Base-by-base conservation (phyloP, 2,329 filamentous ascomycete species). In the Pseudonectria buxi region DNA sequence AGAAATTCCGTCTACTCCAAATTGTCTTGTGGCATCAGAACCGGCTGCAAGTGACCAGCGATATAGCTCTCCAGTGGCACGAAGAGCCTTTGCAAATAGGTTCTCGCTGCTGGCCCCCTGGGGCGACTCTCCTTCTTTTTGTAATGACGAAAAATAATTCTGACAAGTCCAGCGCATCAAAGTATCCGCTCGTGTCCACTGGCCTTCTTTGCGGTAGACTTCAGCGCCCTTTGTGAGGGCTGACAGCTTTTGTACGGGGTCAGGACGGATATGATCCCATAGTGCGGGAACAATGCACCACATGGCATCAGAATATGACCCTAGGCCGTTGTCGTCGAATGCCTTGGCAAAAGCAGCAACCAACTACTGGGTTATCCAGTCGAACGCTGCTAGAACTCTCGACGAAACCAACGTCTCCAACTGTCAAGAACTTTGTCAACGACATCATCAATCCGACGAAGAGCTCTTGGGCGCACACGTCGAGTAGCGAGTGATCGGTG, bases 381-480 rank as follows among this genome's bases (percentile, higher is more conserved):
- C 31, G 41, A 10, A 35, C 40, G 4, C 18, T 32, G 11, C 41
- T 36, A 13, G 32, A 29, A 27, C 15, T 32, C 27, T 42, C 36
- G 6, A 28, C 12, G 9, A 41, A n/a, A 5, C 28, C 35, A 2
- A 39, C 33, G 12, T 27, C 24, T 7, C 18, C 31, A 4, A 43
- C 22, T 3, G 25, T 24, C 11, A 34, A 26, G 4, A 18, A 28
- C 6, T 14, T 24, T 10, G 5, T 28, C 26, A 35, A 13, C 15
- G 28, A 41, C 16, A 26, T 32, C 13, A 43, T 14, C 5, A 39
- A 35, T 10, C 14, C 10, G 3, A 30, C 37, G 15, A 46, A 45
- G 1, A 50, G 36, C 9, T 48, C 43, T 22, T 45, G 43, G n/a
- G 38, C 36, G 14, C 43, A 41, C 0, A 39, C 13, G 3, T 46